phyloP scores from a whole-genome alignment of 2,329 filamentous ascomycete genomes.

The Chalara sp. region DNA sequence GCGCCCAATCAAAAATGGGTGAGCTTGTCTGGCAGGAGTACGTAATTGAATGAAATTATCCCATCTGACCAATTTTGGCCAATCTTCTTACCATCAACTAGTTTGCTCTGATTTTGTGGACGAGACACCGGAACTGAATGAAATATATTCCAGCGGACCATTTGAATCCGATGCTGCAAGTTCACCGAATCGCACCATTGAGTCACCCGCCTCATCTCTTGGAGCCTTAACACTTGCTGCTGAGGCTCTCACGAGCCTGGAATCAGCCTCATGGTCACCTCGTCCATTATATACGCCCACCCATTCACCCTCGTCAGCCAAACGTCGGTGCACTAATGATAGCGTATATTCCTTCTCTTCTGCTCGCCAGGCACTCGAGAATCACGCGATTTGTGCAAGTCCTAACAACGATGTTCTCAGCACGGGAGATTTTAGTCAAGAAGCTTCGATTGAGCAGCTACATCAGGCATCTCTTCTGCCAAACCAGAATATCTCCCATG shows the following conservation, averaged over 20 bases:
- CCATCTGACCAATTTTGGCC: not conserved
- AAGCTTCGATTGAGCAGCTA: no score
- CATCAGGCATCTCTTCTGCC: no score
- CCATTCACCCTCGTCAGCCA: no score
- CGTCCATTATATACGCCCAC: no score
- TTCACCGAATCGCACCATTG: not conserved
- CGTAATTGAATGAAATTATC: not conserved
- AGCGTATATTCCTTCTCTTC: no score
- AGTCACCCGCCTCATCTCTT: not conserved
- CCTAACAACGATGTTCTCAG: no score
- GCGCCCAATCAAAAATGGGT: constrained; percentile 28
- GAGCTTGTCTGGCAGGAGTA: constrained; percentile 20
- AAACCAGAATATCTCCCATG: not conserved
- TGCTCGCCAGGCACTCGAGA: no score
- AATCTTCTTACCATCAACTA: not conserved
- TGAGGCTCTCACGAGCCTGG: not conserved
- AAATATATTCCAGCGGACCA: constrained; percentile 8
- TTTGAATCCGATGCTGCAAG: not conserved
- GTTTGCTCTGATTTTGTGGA: constrained; percentile 18
- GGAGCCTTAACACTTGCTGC: not conserved
- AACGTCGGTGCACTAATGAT: no score
- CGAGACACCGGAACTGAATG: constrained; percentile 13
- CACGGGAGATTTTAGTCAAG: no score
- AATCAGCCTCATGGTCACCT: no score
- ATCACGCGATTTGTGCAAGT: no score